These are phyloP conservation scores for Plasmodium falciparum DNA, from an alignment of 169 alveolate genomes.

Conservation along the genomic window DNA sequence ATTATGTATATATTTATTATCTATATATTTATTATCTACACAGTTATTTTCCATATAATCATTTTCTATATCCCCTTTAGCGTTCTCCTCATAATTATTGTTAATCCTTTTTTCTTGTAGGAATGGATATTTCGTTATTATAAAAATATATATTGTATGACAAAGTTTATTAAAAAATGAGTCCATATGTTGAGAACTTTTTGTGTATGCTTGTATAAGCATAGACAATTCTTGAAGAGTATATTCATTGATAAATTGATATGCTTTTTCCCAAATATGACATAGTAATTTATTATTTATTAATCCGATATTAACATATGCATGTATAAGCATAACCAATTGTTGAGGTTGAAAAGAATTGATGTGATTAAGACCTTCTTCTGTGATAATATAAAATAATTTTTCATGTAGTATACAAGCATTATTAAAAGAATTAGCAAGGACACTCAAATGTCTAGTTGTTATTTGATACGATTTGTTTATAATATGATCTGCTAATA, in stretches of 20 bases:
- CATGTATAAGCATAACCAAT: constrained; percentile 65
- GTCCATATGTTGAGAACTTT: constrained; percentile 50
- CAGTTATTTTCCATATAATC: no score
- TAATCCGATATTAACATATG: constrained; percentile 65
- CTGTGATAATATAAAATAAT: constrained; percentile 42
- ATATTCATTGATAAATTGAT: constrained; percentile 32
- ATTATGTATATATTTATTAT: no score
- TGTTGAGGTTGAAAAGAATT: constrained; percentile 63
- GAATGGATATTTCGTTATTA: constrained; percentile 34
- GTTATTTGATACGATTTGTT: constrained; percentile 52
- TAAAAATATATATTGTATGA: constrained; percentile 10
- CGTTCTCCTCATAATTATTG: background rate
- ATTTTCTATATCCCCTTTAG: no score
- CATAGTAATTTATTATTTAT: constrained; percentile 30
- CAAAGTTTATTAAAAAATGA: constrained; percentile 17
- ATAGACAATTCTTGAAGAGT: constrained; percentile 59
- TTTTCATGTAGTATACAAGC: constrained; percentile 66
- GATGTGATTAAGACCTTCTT: constrained; percentile 25
- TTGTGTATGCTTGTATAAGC: constrained; percentile 69
- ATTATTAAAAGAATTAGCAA: constrained; percentile 61
- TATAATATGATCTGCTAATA: constrained; percentile 54
- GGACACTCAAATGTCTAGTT: constrained; percentile 69
- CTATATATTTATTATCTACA: no score
- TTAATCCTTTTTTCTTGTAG: background rate
- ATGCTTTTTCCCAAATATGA: constrained; percentile 34